Percentiles rank a stretch among this genome's conserved stretches.
Conservation (phyloP, 345 rosid species). For the Theobroma cacao region DNA sequence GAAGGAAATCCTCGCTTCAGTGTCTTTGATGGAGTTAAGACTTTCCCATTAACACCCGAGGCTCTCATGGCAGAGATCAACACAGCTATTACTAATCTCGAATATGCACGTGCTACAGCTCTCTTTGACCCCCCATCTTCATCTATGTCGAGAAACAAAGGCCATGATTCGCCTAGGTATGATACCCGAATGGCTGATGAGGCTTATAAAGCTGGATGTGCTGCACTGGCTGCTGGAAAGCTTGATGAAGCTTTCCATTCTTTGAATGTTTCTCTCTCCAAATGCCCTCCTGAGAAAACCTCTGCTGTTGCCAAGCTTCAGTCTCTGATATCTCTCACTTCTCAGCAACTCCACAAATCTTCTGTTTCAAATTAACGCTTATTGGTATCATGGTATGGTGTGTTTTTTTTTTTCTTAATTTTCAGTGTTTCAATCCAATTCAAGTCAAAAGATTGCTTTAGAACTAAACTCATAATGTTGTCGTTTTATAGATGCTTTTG, state of each 20-base stretch:
- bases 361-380: slow-evolving; percentile 4
- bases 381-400: background rate
- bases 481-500: background rate
- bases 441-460: background rate
- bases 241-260: slow-evolving; percentile 66
- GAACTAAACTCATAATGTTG: background rate
- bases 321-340: slow-evolving; percentile 35
- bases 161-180: slow-evolving; percentile 24
- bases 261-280: slow-evolving; percentile 44
- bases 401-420: background rate
- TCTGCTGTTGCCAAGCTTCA: slow-evolving; percentile 70
- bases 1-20: slow-evolving; percentile 35
- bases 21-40: slow-evolving; percentile 47
- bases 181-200: slow-evolving; percentile 55
- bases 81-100: slow-evolving; percentile 49
- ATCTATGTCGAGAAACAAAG: slow-evolving; percentile 15
- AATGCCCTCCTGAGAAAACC: slow-evolving; percentile 34
- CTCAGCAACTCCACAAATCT: slow-evolving; percentile 27
- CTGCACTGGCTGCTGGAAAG: slow-evolving; percentile 64
- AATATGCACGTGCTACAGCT: slow-evolving; percentile 43
- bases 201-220: slow-evolving; percentile 65
- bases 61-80: slow-evolving; percentile 64
- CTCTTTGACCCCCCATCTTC: slow-evolving; percentile 41
- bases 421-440: background rate
- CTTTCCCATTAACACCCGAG: slow-evolving; percentile 50